Percentiles rank a stretch among this genome's conserved stretches.
Evolutionary conservation across 163 green algal species (phyloP).

Genomic region (Picocystis sp.): DNA sequence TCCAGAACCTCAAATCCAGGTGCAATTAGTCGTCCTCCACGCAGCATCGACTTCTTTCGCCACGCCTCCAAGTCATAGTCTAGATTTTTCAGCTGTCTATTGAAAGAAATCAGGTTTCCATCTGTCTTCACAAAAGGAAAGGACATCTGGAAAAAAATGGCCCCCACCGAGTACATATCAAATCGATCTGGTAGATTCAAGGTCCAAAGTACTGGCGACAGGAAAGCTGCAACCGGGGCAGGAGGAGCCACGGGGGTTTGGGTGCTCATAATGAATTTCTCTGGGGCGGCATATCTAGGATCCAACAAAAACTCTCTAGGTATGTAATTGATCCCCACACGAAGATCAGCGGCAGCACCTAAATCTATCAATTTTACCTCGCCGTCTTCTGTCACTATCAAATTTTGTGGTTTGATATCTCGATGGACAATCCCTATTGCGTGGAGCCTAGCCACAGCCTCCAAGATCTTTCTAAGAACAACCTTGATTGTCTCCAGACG

Average conservation of each 20-base stretch:
- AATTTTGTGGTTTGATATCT: constrained; percentile 84
- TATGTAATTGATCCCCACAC: constrained; percentile 93
- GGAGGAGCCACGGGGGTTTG: background rate
- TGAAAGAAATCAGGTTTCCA: constrained; percentile 26
- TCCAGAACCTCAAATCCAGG: constrained; percentile 29
- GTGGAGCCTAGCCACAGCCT: constrained; percentile 41
- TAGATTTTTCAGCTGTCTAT: constrained; percentile 17
- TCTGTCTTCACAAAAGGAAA: constrained; percentile 23
- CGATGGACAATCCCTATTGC: constrained; percentile 80
- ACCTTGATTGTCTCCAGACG: constrained; percentile 20
- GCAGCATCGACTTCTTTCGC: constrained; percentile 10
- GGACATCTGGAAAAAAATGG: constrained; percentile 12
- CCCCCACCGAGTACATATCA: constrained; percentile 56
- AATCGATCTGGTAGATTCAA: constrained; percentile 86
- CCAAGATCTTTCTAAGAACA: constrained; percentile 22
- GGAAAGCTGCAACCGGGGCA: constrained; percentile 55
- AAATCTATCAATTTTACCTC: constrained; percentile 92
- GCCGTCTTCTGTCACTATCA: constrained; percentile 57
- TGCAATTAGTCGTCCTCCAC: background rate
- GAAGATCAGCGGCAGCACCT: constrained; percentile 83
- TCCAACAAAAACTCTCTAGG: constrained; percentile 95
- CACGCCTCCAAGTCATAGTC: constrained; percentile 21
- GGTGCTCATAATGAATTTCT: constrained; percentile 7
- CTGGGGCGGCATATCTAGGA: constrained; percentile 32
- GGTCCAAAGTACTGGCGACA: constrained; percentile 36